phyloP scores from a whole-genome alignment of 345 rosid species.

The Citrus australasica region DNA sequence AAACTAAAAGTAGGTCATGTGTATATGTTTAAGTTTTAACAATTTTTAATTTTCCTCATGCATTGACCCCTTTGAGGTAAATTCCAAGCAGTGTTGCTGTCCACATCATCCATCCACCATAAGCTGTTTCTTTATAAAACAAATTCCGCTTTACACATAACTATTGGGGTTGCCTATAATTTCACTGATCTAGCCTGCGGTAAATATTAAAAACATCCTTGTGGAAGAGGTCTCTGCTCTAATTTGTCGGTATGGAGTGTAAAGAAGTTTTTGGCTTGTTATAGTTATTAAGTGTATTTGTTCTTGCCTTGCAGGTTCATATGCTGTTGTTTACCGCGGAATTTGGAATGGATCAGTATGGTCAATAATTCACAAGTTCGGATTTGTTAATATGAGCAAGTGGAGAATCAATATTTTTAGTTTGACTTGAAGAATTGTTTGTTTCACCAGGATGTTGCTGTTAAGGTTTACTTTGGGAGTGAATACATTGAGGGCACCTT shows the following conservation, averaged over 20 bases:
- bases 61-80: neutral
- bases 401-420: neutral
- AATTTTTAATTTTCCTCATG: neutral
- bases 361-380: conserved; percentile 6
- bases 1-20: neutral
- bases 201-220: neutral
- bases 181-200: neutral
- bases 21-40: neutral
- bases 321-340: conserved; percentile 65
- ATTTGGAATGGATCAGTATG: conserved; percentile 86
- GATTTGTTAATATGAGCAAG: neutral
- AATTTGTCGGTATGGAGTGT: neutral
- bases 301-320: conserved; percentile 52
- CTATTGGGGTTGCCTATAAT: neutral
- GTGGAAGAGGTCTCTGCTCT: neutral
- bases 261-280: neutral
- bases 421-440: conserved; percentile 1
- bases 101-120: neutral
- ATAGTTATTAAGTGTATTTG: neutral
- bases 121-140: neutral
- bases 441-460: conserved; percentile 70
- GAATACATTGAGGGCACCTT: conserved; percentile 53
- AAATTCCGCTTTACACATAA: neutral
- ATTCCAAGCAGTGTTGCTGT: neutral
- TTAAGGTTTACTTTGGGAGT: conserved; percentile 69